Conservation (phyloP, 2,329 filamentous ascomycete genomes). For the Ophiostoma australiae region DNA sequence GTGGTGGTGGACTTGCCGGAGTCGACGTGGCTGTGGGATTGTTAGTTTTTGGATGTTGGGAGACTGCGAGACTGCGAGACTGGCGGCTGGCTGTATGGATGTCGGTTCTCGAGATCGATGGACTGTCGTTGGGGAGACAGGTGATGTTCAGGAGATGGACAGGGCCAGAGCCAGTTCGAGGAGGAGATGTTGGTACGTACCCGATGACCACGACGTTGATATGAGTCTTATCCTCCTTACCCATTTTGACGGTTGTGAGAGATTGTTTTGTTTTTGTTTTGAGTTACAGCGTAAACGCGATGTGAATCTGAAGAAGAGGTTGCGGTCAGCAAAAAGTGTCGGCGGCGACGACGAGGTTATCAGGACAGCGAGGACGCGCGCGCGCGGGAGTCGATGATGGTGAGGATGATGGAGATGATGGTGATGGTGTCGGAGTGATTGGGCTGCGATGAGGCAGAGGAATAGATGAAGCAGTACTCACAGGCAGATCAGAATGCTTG, state of each 20-base stretch:
- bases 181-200: conserved; percentile 5
- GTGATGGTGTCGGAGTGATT: not conserved
- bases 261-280: conserved; percentile 16
- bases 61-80: not conserved
- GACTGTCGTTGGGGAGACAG: conserved; percentile 8
- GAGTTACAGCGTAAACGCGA: conserved; percentile 10
- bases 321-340: conserved; percentile 17
- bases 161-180: not conserved
- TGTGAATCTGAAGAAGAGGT: conserved; percentile 24
- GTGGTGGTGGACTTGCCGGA: conserved; percentile 97
- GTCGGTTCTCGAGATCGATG: not conserved
- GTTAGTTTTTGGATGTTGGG: conserved; percentile 27
- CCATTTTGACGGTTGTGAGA: conserved; percentile 23
- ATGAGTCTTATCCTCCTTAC: conserved; percentile 94
- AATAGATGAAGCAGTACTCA: conserved; percentile 25
- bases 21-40: conserved; percentile 74
- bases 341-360: conserved; percentile 17
- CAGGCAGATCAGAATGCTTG: conserved; percentile 38
- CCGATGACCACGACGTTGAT: conserved; percentile 62
- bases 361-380: conserved; percentile 3
- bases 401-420: conserved; percentile 17
- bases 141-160: not conserved
- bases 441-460: not conserved
- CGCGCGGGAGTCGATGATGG: not conserved
- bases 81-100: not conserved